A percentile compares a stretch with the other conserved stretches of the same genome.
phyloP scores from a whole-genome alignment of 78 protist species.

The Tieghemostelium lacteum region DNA sequence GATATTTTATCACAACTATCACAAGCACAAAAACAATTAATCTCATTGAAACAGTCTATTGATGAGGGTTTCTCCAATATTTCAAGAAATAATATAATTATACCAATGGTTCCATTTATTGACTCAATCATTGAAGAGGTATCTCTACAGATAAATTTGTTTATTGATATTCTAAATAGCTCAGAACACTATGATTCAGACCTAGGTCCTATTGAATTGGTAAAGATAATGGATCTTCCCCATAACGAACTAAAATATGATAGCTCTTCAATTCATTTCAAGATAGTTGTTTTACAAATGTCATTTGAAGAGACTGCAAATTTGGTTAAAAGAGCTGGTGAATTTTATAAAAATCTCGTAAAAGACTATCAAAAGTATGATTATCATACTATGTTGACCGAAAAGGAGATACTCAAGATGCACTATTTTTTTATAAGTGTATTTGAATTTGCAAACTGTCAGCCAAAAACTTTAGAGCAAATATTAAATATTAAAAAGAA shows the following conservation, averaged over 20 bases:
- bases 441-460: background rate
- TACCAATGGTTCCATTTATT: conserved; percentile 19
- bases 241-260: background rate
- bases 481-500: background rate
- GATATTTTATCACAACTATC: background rate
- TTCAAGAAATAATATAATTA: conserved; percentile 1
- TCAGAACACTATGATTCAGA: background rate
- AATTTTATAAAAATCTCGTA: background rate
- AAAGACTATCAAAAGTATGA: background rate
- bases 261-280: background rate
- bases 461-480: background rate
- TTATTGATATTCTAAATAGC: conserved; percentile 4
- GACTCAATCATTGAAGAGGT: conserved; percentile 36
- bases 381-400: background rate
- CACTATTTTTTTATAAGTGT: background rate
- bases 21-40: background rate
- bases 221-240: background rate
- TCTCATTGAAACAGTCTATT: background rate
- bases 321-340: background rate
- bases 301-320: background rate
- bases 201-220: background rate
- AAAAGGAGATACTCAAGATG: background rate
- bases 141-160: conserved; percentile 17
- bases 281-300: background rate
- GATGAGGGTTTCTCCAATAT: background rate